Base-by-base conservation (phyloP, 805 yeast species). In the Kodamaea leandrae region DNA sequence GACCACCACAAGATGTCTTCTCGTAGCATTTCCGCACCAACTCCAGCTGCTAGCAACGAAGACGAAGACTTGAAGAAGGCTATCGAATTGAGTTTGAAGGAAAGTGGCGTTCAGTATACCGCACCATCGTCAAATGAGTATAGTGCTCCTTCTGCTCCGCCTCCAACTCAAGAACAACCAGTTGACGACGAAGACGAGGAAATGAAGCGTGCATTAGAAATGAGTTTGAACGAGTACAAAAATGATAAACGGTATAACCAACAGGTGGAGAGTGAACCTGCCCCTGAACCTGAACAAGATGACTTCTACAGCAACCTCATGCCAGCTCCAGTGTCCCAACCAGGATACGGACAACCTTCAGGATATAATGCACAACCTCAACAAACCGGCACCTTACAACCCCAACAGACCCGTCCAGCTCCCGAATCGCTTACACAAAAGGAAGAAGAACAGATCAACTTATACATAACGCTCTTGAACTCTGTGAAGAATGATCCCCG, bases 131-230 rank as follows among this genome's bases (percentile, higher is more conserved):
- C 25, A 7, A 12, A 6, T 6, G 28, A 25, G 9, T 14, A 10
- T n/a, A 6, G 6, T 25, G n/a, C 14, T n/a, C 45, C 51, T 9
- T 45, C 51, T 7, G 57, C 63, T 18, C 43, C 64, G 9, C 54
- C 68, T 9, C 58, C 64, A 1, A 57, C 27, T 36, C 14, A 6
- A n/a, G n/a, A n/a, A n/a, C n/a, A n/a, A n/a, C 26, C 8, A 20
- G 44, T 19, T 9, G 88, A 84, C 14, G 86, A 83, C 13, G 96
- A 89, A 54, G 75, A 69, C 33, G 91, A 83, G 27, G 96, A 88
- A 26, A 77, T 91, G 80, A 86, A 81, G 58, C 95, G 93, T 1
- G 99, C 98, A 0, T 91, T 93, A 43, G 96, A 85, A 12, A 96
- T 96, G 1, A 87, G 96, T 60, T 70, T 93, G 46, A 74, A 73